A percentile compares a stretch with the other conserved stretches of the same genome.
phyloP scores from a whole-genome alignment of 2,329 filamentous ascomycete species.

The Aspergillus uvarum region DNA sequence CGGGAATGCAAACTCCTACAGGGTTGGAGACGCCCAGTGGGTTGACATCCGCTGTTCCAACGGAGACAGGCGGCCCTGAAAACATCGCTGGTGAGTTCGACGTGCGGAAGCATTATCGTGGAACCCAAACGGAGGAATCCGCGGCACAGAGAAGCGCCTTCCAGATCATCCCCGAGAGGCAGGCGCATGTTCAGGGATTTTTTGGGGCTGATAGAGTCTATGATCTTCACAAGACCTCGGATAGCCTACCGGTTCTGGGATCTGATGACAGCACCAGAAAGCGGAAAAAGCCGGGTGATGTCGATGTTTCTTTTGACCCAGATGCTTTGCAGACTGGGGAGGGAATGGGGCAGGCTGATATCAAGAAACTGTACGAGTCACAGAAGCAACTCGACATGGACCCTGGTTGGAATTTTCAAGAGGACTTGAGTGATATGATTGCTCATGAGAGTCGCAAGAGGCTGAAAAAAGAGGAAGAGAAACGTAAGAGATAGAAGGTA shows the following conservation, averaged over 20 bases:
- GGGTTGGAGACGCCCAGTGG: slow-evolving; percentile 80
- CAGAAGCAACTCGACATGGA: slow-evolving; percentile 65
- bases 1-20: slow-evolving; percentile 62
- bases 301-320: slow-evolving; percentile 88
- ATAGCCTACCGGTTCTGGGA: slow-evolving; percentile 71
- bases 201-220: slow-evolving; percentile 95
- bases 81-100: slow-evolving; percentile 85
- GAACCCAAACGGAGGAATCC: slow-evolving; percentile 84
- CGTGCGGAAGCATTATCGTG: slow-evolving; percentile 79
- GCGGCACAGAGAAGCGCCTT: slow-evolving; percentile 75
- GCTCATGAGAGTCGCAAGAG: slow-evolving; percentile 88
- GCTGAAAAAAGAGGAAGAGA: slow-evolving; percentile 82
- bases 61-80: slow-evolving; percentile 73
- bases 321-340: slow-evolving; percentile 74
- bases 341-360: slow-evolving; percentile 78
- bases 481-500: slow-evolving; percentile 51
- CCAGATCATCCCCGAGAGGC: slow-evolving; percentile 84
- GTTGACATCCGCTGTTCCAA: slow-evolving; percentile 74
- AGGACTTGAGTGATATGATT: slow-evolving; percentile 95
- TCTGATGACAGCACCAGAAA: slow-evolving; percentile 75
- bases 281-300: slow-evolving; percentile 92
- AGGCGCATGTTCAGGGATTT: slow-evolving; percentile 84
- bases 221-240: slow-evolving; percentile 67
- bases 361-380: slow-evolving; percentile 76
- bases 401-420: slow-evolving; percentile 74